Evolutionary conservation across 2,329 filamentous ascomycete species (phyloP), one percentile per base, ranked within the genome.

Genomic region (Botrytis galanthina): DNA sequence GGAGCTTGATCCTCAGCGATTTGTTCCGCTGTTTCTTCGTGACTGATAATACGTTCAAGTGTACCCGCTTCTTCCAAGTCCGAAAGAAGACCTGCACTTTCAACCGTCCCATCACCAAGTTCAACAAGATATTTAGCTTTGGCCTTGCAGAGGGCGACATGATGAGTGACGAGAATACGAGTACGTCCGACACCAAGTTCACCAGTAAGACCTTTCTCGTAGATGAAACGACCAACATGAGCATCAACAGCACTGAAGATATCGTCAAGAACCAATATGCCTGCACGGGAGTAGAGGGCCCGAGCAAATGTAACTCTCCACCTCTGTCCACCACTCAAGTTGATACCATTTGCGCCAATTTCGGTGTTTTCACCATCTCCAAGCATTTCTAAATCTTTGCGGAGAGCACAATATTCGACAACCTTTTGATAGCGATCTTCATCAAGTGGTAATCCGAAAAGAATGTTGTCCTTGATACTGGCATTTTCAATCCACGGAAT

Each of bases 401-500:
- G 87, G 61, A 97, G 80, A 0, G 92, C 92, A 75, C 93, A 96
- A 3, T 91, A 92, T 51, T 89, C 86, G 12, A 95, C 81, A 0
- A 93, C 93, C 77, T 90, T 88, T 1, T 85, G 83, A 80, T 95
- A 96, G 57, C 93, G 88, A n/a, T 86, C 84, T 73, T 90, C 84
- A 72, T 94, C 88, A 44, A 87, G 87, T 0, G 92, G 92, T 3
- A 95, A 83, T 0, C 92, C 92, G 75, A 95, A 96, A 0, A 93
- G 81, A 69, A 96, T 92, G 77, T 96, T 97, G 62, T 94, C 90
- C 73, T 87, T 89, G 75, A 97, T 90, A 9, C 89, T 92, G 0
- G 91, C 92, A 77, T 95, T 95, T 79, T 95, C 93, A 67, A 96
- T 93, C 93, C 93, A 96, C 0, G 93, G 93, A 12, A 92, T 93